These are phyloP conservation scores for Sequoiadendron giganteum DNA, from an alignment of 75 land plant species.

Conservation along the genomic window DNA sequence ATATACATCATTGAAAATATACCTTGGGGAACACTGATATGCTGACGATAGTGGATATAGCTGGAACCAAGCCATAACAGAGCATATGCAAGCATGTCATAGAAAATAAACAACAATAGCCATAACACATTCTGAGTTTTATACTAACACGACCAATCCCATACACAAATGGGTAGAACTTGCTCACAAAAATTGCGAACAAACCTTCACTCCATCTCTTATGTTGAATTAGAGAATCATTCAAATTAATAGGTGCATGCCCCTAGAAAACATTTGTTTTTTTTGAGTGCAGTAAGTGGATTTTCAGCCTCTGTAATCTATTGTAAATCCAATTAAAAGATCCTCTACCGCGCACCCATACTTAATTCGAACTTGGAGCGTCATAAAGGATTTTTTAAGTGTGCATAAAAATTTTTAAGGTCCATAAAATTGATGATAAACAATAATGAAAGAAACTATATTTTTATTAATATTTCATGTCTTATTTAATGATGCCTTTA, in stretches of 20 bases:
- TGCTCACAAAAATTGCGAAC: slow-evolving; percentile 24
- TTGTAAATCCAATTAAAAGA: slow-evolving; percentile 23
- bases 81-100: slow-evolving; percentile 20
- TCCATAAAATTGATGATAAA: too few relatives aligned
- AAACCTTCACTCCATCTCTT: slow-evolving; percentile 39
- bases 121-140: slow-evolving; percentile 19
- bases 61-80: slow-evolving; percentile 34
- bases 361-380: slow-evolving; percentile 16
- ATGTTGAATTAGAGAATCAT: slow-evolving; percentile 21
- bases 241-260: too few relatives aligned
- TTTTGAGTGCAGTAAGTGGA: too few relatives aligned
- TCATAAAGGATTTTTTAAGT: too few relatives aligned
- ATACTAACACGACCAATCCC: slow-evolving; percentile 14
- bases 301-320: background rate
- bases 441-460: too few relatives aligned
- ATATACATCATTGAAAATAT: background rate
- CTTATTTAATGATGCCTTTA: too few relatives aligned
- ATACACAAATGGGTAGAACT: slow-evolving; percentile 20
- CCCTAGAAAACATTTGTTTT: too few relatives aligned
- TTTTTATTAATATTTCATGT: too few relatives aligned
- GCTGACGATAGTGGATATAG: slow-evolving; percentile 28
- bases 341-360: slow-evolving; percentile 50
- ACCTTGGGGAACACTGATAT: slow-evolving; percentile 42
- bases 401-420: too few relatives aligned
- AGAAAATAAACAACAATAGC: slow-evolving; percentile 26